Conservation (phyloP, 116 monocot genomes). For the Phalaenopsis hybrid region DNA sequence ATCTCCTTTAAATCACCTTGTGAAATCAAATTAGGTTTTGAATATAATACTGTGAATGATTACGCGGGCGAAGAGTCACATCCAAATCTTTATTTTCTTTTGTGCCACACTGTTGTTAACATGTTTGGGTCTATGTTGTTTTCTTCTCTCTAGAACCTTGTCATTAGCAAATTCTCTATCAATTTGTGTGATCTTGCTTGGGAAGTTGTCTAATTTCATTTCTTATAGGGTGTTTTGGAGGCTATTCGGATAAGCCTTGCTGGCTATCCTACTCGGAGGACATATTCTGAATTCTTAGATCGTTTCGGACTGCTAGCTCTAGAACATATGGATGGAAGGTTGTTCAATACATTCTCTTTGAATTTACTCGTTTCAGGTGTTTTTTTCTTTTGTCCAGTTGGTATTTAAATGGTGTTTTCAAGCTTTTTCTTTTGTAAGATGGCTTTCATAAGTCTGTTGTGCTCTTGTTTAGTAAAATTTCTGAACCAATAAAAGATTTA, state of each 20-base stretch:
- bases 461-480: neutral
- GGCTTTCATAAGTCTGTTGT: neutral
- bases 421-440: neutral
- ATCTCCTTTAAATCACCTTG: neutral
- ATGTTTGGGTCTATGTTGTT: too few relatives aligned
- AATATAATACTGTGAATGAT: neutral
- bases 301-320: conserved; percentile 79
- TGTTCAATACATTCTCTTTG: neutral
- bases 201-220: neutral
- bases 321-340: conserved; percentile 73
- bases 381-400: neutral
- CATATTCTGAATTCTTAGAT: conserved; percentile 84
- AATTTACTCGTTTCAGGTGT: neutral
- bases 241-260: conserved; percentile 98
- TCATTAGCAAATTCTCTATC: neutral
- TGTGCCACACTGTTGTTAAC: too few relatives aligned
- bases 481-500: neutral
- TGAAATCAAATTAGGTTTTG: neutral
- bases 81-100: too few relatives aligned
- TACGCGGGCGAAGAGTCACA: too few relatives aligned
- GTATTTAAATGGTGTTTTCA: neutral
- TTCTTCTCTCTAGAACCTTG: neutral
- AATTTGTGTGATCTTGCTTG: neutral
- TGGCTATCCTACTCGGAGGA: conserved; percentile 91
- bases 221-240: conserved; percentile 78